Evolutionary conservation across 495 filamentous ascomycete species (phyloP), one percentile per base, ranked within the genome.

Genomic region (Aspergillus olivimuriae): DNA sequence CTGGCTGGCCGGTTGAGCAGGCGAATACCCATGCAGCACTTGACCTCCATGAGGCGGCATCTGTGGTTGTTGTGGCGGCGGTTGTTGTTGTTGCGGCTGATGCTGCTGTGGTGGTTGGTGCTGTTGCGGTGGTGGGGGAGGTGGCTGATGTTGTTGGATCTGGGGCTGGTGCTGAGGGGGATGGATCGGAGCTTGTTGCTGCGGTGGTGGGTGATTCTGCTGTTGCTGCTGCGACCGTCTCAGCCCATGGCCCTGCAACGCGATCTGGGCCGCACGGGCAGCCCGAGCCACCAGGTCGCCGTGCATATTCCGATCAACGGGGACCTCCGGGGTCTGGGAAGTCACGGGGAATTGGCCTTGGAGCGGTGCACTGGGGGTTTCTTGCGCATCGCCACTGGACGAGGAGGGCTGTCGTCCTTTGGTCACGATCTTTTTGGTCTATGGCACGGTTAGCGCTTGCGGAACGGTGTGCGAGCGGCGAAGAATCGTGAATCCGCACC

Each of bases 211-310:
- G n/a, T n/a, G n/a, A n/a, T n/a, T n/a, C n/a, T 64, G 64, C 1
- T 50, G 57, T 48, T 70, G 66, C 42, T 72, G 68, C 43, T 73
- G 68, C 5, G 66, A 73, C 4, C 63, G 66, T 22, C 68, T 58
- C 19, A 71, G 43, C 7, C 63, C 58, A 56, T 69, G 62, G 15
- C 70, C 71, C 41, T 77, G 73, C 19, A 79, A 58, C 15, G 75
- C 74, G 55, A 73, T 72, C 46, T 78, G 68, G 4, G 74, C 73
- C 17, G 75, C 74, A 51, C 67, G 69, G 34, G 72, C 72, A 17
- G 76, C 74, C 45, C 72, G 71, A 12, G 67, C 70, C 19, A 75
- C 74, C 21, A 76, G 66, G 40, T 75, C 66, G 45, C 76, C 72
- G 32, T 74, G 68, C 61, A 68, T 66, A 42, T 71, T 71, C 26